Conservation (phyloP, 441 rosid genomes). For the Corymbia citriodora region DNA sequence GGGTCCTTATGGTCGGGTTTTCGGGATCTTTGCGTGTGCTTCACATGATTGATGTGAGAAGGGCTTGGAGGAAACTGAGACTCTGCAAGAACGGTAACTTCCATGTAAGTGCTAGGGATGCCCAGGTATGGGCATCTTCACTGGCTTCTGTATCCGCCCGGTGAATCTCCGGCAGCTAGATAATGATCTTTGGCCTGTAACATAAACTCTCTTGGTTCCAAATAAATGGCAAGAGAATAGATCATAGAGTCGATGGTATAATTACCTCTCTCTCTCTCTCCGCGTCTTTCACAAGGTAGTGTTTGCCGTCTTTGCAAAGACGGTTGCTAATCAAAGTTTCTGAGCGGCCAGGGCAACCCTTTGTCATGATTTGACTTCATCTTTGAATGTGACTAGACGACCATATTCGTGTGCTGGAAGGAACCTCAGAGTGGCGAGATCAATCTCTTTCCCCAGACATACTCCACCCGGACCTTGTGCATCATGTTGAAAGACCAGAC, state of each 20-base stretch:
- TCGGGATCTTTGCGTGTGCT: slow-evolving; percentile 45
- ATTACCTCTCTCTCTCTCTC: not conserved
- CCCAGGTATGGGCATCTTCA: slow-evolving; percentile 81
- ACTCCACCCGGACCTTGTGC: not conserved
- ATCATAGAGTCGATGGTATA: not conserved
- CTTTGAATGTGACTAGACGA: not conserved
- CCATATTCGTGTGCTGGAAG: not conserved
- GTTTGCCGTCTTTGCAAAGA: too few relatives aligned
- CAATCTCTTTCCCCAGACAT: not conserved
- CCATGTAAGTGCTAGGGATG: slow-evolving; percentile 66
- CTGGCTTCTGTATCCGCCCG: slow-evolving; percentile 74
- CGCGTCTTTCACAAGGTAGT: not conserved
- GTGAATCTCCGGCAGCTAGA: slow-evolving; percentile 54
- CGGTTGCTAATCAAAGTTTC: too few relatives aligned
- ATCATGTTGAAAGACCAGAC: not conserved
- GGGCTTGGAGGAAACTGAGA: slow-evolving; percentile 61
- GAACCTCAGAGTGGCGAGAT: not conserved
- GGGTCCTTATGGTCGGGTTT: slow-evolving; percentile 31
- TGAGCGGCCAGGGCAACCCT: not conserved
- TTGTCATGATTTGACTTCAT: not conserved
- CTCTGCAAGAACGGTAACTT: slow-evolving; percentile 63
- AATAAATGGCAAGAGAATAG: not conserved
- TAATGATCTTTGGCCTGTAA: slow-evolving; percentile 3
- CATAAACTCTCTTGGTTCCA: not conserved
- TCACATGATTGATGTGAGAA: slow-evolving; percentile 71